Conservation (phyloP, 116 monocot species). For the Phalaenopsis hybrid region DNA sequence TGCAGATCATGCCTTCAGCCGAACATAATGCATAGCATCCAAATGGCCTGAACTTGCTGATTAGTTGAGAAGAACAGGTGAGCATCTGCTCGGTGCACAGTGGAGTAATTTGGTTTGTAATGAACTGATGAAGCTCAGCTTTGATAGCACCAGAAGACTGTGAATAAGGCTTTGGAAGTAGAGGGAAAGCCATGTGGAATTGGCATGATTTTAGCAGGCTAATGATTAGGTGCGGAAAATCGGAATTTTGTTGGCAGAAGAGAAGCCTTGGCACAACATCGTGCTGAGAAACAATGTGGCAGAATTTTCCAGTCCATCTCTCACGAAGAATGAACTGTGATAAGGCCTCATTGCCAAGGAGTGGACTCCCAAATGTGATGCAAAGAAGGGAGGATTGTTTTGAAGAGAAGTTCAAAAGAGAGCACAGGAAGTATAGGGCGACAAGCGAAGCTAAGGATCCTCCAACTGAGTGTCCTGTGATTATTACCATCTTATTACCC, state of each 20-base stretch:
- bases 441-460: conserved; percentile 41
- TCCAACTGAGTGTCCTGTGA: conserved; percentile 45
- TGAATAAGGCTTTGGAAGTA: too few species aligned
- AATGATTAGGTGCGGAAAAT: conserved; percentile 11
- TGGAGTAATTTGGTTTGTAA: conserved; percentile 13
- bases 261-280: conserved; percentile 51
- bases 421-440: conserved; percentile 41
- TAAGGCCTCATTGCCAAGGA: conserved; percentile 39
- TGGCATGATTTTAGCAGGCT: conserved; percentile 23
- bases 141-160: conserved; percentile 14
- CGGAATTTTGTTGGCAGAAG: conserved; percentile 32
- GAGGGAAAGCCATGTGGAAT: not conserved
- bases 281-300: conserved; percentile 38
- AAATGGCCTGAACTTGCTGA: conserved; percentile 32
- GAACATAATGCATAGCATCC: conserved; percentile 48
- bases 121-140: conserved; percentile 11
- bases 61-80: not conserved
- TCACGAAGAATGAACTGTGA: conserved; percentile 34
- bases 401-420: conserved; percentile 11
- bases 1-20: conserved; percentile 28
- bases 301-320: conserved; percentile 43
- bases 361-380: conserved; percentile 44
- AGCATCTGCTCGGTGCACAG: conserved; percentile 12
- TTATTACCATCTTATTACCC: conserved; percentile 29
- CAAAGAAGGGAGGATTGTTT: conserved; percentile 27